Percentiles rank a stretch among this genome's conserved stretches.
Evolutionary conservation across 2,329 filamentous ascomycete genomes (phyloP).

Genomic region (Madurella mycetomatis): DNA sequence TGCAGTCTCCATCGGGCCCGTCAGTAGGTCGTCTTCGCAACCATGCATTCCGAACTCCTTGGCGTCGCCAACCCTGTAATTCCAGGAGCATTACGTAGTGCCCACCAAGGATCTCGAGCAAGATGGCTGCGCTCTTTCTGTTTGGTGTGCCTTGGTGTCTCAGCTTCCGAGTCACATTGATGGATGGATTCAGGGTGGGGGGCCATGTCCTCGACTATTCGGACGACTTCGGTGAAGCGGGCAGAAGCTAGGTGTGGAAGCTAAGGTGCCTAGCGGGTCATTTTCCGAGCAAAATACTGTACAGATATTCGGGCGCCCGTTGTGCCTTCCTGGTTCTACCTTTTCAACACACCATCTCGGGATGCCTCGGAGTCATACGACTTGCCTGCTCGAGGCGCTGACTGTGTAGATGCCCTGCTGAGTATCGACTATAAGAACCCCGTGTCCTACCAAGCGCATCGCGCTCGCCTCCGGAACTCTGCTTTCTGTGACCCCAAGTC

Average conservation of each 20-base stretch:
- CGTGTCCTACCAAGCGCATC: neutral
- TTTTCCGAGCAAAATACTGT: neutral
- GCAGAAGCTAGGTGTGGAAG: conserved; percentile 12
- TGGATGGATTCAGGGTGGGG: conserved; percentile 1
- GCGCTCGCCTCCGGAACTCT: neutral
- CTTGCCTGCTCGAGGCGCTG: neutral
- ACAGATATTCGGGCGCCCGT: neutral
- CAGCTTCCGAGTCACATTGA: conserved; percentile 32
- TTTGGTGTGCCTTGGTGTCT: conserved; percentile 34
- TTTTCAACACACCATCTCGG: conserved; percentile 27
- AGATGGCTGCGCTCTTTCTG: conserved; percentile 16
- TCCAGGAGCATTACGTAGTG: conserved; percentile 13
- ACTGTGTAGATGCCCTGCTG: neutral
- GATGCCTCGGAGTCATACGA: conserved; percentile 27
- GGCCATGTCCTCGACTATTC: conserved; percentile 19
- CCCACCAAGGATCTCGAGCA: neutral
- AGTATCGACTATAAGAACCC: neutral
- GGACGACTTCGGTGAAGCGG: conserved; percentile 23
- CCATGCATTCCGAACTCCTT: neutral
- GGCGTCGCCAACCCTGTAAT: neutral
- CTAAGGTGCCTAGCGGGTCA: neutral
- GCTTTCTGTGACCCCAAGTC: too few relatives aligned
- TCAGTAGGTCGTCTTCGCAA: neutral
- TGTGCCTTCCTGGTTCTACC: conserved; percentile 2
- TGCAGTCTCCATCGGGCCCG: conserved; percentile 5